Conservation (phyloP, 2,329 filamentous ascomycete genomes). For the Neurospora sp. region DNA sequence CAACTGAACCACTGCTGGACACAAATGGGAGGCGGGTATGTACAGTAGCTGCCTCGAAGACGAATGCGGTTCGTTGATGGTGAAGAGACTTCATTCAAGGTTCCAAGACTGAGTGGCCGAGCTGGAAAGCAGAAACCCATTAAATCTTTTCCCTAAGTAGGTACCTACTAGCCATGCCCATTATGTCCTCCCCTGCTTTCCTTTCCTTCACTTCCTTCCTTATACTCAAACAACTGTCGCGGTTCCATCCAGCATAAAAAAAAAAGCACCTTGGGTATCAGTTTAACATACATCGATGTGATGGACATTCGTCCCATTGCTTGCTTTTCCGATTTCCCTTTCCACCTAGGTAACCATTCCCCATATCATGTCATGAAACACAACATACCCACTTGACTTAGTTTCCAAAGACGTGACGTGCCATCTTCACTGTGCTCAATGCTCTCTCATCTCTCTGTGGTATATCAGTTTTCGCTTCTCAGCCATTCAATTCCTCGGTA, state of each 20-base stretch:
- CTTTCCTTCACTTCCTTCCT: neutral
- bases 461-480: neutral
- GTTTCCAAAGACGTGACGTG: neutral
- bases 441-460: neutral
- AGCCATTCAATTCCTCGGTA: neutral
- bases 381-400: neutral
- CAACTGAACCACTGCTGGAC: no score
- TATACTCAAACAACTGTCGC: neutral
- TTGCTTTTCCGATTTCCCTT: neutral
- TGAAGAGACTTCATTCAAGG: no score
- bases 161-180: neutral
- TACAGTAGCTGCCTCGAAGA: no score
- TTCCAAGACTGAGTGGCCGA: no score
- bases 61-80: no score
- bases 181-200: neutral
- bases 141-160: no score
- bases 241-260: neutral
- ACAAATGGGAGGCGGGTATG: no score
- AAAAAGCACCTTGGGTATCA: neutral
- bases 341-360: neutral
- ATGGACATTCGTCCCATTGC: neutral
- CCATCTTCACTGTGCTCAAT: neutral
- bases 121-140: no score
- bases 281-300: neutral
- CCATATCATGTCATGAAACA: neutral